Evolutionary conservation across 257 asterid genomes (phyloP).

Genomic region (Forsythia suspensa): DNA sequence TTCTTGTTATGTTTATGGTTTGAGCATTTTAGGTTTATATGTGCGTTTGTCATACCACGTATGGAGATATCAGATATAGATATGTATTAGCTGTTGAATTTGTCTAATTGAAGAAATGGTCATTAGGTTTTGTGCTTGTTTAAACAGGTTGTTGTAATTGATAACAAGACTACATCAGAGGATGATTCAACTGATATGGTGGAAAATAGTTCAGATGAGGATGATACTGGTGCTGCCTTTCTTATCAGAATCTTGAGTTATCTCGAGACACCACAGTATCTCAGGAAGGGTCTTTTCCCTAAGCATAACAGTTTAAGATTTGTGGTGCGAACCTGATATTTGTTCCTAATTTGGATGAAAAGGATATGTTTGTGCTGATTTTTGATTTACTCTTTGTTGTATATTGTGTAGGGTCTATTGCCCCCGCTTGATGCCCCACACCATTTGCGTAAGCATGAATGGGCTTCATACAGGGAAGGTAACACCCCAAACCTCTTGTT

Average conservation of each 20-base stretch:
- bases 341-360: not conserved
- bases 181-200: constrained; percentile 37
- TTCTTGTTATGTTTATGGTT: not conserved
- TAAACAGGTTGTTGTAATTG: constrained; percentile 75
- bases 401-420: constrained; percentile 62
- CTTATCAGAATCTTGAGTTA: constrained; percentile 81
- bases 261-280: constrained; percentile 97
- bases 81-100: not conserved
- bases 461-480: constrained; percentile 98
- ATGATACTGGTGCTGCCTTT: constrained; percentile 82
- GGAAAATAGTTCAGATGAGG: constrained; percentile 48
- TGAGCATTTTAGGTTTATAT: not conserved
- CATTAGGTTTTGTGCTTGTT: constrained; percentile 14
- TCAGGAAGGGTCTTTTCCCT: constrained; percentile 88
- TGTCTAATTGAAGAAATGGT: constrained; percentile 1
- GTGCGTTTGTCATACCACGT: not conserved
- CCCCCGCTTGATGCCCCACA: constrained; percentile 98
- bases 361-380: not conserved
- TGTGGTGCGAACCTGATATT: constrained; percentile 60
- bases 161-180: constrained; percentile 50
- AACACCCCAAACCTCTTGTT: constrained; percentile 20
- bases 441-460: constrained; percentile 95
- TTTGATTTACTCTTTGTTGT: constrained; percentile 6
- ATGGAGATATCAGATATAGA: not conserved
- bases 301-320: constrained; percentile 78